These are phyloP conservation scores for Epichloe gansuensis DNA, from an alignment of 2,329 filamentous ascomycete species.

Conservation along the genomic window DNA sequence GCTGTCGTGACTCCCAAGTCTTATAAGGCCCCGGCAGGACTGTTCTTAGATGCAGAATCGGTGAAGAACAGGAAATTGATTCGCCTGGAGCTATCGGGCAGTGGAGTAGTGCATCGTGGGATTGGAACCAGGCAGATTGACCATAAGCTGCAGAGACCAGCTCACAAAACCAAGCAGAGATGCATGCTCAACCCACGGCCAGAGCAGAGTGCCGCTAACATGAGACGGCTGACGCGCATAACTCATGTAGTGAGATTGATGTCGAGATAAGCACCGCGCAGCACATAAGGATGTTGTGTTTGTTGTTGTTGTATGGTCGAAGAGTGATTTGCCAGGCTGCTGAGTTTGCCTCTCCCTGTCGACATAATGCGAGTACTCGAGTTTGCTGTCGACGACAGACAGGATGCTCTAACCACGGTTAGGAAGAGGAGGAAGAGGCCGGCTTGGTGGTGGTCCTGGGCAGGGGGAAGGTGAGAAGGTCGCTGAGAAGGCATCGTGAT, in stretches of 20 bases:
- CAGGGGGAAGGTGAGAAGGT: conserved; percentile 54
- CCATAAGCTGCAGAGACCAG: conserved; percentile 6
- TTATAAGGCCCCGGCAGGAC: background rate
- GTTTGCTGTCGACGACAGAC: background rate
- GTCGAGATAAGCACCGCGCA: background rate
- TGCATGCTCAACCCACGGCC: conserved; percentile 9
- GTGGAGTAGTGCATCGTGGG: conserved; percentile 5
- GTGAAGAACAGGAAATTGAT: conserved; percentile 6
- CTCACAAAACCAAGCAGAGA: conserved; percentile 4
- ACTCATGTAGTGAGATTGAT: background rate
- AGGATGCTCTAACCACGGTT: conserved; percentile 37
- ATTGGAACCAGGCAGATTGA: conserved; percentile 8
- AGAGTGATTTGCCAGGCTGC: background rate
- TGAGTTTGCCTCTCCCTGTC: background rate
- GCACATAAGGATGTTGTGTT: conserved; percentile 2
- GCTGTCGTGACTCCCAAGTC: background rate
- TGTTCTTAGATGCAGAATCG: background rate
- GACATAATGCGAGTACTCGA: background rate
- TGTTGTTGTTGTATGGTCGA: background rate
- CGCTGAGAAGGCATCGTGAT: conserved; percentile 44
- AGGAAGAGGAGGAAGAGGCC: conserved; percentile 53
- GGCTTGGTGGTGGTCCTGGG: conserved; percentile 52
- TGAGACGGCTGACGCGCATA: conserved; percentile 7
- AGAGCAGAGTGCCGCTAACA: background rate
- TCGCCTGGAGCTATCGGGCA: conserved; percentile 3